Percentiles rank a stretch among this genome's conserved stretches.
phyloP scores from a whole-genome alignment of 192 early-diverging fungal genomes.

The Mortierella alpina region DNA sequence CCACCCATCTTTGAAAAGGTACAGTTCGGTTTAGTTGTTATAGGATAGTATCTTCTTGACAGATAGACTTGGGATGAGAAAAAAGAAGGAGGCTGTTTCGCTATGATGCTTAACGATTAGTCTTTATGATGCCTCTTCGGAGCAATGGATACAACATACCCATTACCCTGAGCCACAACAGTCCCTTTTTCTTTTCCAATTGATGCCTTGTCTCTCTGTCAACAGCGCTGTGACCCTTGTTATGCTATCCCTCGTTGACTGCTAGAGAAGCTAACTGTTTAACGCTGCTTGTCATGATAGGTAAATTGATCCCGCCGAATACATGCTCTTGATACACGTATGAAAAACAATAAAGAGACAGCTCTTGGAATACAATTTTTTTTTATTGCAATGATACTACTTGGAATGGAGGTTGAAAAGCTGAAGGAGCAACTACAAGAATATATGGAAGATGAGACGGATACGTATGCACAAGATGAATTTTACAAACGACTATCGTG shows the following conservation, averaged over 20 bases:
- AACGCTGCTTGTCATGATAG: too few relatives aligned
- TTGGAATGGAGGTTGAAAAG: background rate
- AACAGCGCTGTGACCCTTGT: too few relatives aligned
- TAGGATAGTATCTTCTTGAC: too few relatives aligned
- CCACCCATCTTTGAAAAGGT: too few relatives aligned
- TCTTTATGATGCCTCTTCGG: conserved; percentile 53
- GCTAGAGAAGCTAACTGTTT: too few relatives aligned
- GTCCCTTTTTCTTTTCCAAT: background rate
- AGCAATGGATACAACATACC: conserved; percentile 56
- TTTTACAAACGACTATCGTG: conserved; percentile 8
- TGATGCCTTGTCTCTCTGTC: too few relatives aligned
- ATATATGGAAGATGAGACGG: conserved; percentile 41
- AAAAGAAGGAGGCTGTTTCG: background rate
- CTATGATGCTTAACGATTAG: conserved; percentile 56
- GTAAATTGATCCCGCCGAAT: too few relatives aligned
- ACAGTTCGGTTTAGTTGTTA: too few relatives aligned
- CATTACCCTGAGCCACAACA: conserved; percentile 48
- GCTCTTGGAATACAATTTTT: background rate
- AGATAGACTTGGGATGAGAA: too few relatives aligned
- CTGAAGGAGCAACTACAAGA: background rate
- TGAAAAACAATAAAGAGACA: background rate
- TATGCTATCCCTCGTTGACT: too few relatives aligned
- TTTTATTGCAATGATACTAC: conserved; percentile 4
- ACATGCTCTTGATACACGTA: too few relatives aligned
- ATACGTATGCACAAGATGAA: conserved; percentile 55